Base-by-base conservation (phyloP, 495 filamentous ascomycete genomes). In the Jackrogersella multiformis region DNA sequence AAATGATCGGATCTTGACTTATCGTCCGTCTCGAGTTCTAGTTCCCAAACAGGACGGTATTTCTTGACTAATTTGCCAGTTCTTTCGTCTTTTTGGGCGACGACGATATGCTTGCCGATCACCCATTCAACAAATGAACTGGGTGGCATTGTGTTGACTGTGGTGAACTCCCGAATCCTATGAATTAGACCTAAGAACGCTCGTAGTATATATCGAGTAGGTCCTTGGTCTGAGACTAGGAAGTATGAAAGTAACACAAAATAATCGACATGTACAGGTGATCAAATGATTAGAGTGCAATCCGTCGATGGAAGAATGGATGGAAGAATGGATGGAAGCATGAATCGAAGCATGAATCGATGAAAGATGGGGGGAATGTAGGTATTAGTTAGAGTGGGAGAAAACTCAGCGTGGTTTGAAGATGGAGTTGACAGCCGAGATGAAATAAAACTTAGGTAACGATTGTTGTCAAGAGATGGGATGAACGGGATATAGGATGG, bases 111-210 rank as follows among this genome's bases (percentile, higher is more conserved):
- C 36, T 74, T 75, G 28, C 79, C 79, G 1, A 79, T 53, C 51
- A 80, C 69, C 80, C 80, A 82, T 64, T 82, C 79, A 32, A n/a
- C 28, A 21, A 75, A 57, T 13, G 71, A 75, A 45, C 68, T 35
- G 16, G 75, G 73, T 3, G 68, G 71, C 69, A 73, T 76, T 34
- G 23, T 69, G 52, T 8, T 6, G 41, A 26, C 44, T 32, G 7
- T 21, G 13, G n/a, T 32, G 18, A 56, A 26, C 20, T n/a, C n/a
- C n/a, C n/a, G n/a, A n/a, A n/a, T 51, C 15, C 9, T n/a, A 2
- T 13, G 23, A 15, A 23, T 49, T 10, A 12, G n/a, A 44, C 34
- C 6, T 52, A 28, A 34, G 0, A 16, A 41, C 10, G 13, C 38
- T 30, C 18, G 6, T 15, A 26, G 13, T 56, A 26, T 48, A 15